These are phyloP conservation scores for Neurospora sublineolata DNA, from an alignment of 495 filamentous ascomycete genomes.

Conservation along the genomic window DNA sequence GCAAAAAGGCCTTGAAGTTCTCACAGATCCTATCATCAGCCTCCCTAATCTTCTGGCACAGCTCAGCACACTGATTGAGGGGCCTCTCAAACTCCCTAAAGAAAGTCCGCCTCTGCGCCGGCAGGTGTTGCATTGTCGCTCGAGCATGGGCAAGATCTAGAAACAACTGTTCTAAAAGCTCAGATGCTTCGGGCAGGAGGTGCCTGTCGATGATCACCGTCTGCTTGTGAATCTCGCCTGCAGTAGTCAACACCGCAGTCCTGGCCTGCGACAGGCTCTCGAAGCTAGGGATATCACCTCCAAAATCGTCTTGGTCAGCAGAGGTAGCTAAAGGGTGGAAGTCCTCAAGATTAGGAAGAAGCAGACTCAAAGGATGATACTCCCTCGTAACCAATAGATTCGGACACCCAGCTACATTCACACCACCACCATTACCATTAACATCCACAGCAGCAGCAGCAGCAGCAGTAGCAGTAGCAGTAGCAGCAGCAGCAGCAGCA, in stretches of 20 bases:
- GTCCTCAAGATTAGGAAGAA: too few species aligned
- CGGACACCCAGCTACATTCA: not conserved
- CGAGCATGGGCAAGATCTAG: not conserved
- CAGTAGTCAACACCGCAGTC: rapidly evolving
- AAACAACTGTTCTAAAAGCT: rapidly evolving
- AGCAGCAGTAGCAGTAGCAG: too few species aligned
- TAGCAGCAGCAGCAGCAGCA: too few species aligned
- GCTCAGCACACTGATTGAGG: not conserved
- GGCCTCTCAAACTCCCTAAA: not conserved
- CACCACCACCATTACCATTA: not conserved
- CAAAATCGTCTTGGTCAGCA: not conserved
- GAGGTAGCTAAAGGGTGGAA: too few species aligned
- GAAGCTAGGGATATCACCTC: too few species aligned
- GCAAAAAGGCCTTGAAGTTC: not conserved
- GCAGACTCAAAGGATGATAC: not conserved
- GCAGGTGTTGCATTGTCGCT: not conserved
- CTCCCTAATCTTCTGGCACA: not conserved
- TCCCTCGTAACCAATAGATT: not conserved
- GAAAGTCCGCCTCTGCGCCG: not conserved
- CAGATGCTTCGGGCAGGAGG: not conserved
- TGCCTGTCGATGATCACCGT: rapidly evolving
- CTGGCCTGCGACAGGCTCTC: not conserved
- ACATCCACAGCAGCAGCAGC: not conserved
- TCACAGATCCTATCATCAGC: not conserved
- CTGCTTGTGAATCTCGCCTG: not conserved